phyloP scores from a whole-genome alignment of 164 flowering plant genomes.

The Vitis amurensis region DNA sequence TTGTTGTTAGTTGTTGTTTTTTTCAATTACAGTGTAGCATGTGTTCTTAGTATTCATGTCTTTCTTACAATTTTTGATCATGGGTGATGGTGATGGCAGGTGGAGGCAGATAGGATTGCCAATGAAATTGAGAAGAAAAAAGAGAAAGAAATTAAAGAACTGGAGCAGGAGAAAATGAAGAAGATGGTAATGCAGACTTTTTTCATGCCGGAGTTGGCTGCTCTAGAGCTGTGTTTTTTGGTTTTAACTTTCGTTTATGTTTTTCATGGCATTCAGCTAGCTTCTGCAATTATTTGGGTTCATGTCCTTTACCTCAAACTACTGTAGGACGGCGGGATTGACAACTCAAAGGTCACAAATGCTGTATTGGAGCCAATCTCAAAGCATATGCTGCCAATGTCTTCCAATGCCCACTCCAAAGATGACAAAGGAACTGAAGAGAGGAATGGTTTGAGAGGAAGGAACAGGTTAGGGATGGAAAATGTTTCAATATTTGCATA shows the following conservation, averaged over 20 bases:
- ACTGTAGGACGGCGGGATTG: slow-evolving; percentile 84
- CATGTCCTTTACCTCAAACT: slow-evolving; percentile 99
- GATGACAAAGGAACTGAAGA: slow-evolving; percentile 42
- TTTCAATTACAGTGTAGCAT: neutral
- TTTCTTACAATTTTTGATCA: neutral
- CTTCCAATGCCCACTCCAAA: slow-evolving; percentile 22
- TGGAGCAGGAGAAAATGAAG: slow-evolving; percentile 40
- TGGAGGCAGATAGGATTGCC: slow-evolving; percentile 66
- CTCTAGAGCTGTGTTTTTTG: slow-evolving; percentile 27
- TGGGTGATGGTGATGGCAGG: slow-evolving; percentile 39
- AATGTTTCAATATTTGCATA: neutral
- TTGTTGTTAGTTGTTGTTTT: neutral
- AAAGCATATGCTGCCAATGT: slow-evolving; percentile 29
- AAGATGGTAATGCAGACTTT: slow-evolving; percentile 61
- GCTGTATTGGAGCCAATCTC: slow-evolving; percentile 33
- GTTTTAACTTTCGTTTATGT: slow-evolving; percentile 62
- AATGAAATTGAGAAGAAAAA: slow-evolving; percentile 71
- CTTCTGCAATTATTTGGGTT: slow-evolving; percentile 99
- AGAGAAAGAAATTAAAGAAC: slow-evolving; percentile 55
- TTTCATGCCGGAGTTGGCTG: slow-evolving; percentile 46
- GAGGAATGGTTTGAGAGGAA: slow-evolving; percentile 56
- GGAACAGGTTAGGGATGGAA: slow-evolving; percentile 46
- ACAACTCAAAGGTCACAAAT: slow-evolving; percentile 25
- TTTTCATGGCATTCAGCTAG: slow-evolving; percentile 86
- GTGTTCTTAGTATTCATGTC: neutral